phyloP scores from a whole-genome alignment of 1,139 yeast species.

The Cylindricascospora bacillispora region DNA sequence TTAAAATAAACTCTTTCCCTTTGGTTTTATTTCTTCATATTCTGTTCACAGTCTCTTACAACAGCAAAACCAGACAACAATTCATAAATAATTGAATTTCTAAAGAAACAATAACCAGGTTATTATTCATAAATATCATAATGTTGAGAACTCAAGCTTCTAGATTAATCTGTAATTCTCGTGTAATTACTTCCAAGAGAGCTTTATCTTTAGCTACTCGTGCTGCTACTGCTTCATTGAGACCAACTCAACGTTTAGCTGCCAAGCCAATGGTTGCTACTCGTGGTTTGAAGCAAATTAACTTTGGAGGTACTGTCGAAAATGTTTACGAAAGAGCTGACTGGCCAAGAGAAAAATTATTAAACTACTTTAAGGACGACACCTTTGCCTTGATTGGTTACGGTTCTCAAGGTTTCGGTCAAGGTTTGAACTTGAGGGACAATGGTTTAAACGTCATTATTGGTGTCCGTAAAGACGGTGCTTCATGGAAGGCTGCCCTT shows the following conservation, averaged over 20 bases:
- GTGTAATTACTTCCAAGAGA: conserved; percentile 43
- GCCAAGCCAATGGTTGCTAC: conserved; percentile 28
- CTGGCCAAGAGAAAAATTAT: conserved; percentile 97
- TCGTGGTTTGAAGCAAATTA: conserved; percentile 92
- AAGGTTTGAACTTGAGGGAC: conserved; percentile 98
- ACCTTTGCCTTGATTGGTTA: conserved; percentile 96
- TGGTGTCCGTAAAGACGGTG: conserved; percentile 98
- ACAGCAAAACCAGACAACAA: too few relatives aligned
- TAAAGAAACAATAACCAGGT: too few relatives aligned
- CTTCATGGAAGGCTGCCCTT: conserved; percentile 98
- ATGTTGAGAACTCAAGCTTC: conserved; percentile 27
- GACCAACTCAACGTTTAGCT: conserved; percentile 27
- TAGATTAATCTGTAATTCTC: conserved; percentile 27
- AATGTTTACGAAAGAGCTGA: conserved; percentile 96
- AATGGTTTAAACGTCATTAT: conserved; percentile 94
- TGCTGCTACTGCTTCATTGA: conserved; percentile 32
- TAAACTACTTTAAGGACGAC: conserved; percentile 94
- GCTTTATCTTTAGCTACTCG: conserved; percentile 38
- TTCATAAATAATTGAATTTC: too few relatives aligned
- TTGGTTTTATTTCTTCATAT: too few relatives aligned
- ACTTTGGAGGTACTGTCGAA: conserved; percentile 94
- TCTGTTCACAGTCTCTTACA: too few relatives aligned
- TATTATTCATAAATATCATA: conserved; percentile 2
- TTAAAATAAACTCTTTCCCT: too few relatives aligned
- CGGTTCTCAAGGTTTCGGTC: conserved; percentile 99